A percentile compares a stretch with the other conserved stretches of the same genome.
These are phyloP conservation scores for Euclidium syriacum DNA, from an alignment of 345 rosid species.

Conservation along the genomic window DNA sequence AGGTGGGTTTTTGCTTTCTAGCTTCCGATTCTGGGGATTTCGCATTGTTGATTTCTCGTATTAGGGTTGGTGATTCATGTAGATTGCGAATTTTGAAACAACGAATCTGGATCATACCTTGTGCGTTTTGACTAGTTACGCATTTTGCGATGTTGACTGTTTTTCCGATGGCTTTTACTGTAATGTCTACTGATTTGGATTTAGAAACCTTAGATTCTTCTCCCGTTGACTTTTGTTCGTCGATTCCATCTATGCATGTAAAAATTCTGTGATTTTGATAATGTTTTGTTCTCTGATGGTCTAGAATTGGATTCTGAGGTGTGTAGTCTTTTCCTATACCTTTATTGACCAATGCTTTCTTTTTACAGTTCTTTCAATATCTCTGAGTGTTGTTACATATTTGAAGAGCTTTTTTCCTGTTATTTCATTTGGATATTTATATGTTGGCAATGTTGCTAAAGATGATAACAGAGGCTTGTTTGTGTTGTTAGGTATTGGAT, in stretches of 20 bases:
- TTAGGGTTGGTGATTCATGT: background rate
- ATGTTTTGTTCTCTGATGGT: background rate
- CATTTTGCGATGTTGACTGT: background rate
- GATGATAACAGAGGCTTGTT: constrained; percentile 17
- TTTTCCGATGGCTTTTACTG: background rate
- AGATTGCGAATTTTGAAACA: background rate
- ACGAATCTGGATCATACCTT: constrained; percentile 15
- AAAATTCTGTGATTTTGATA: constrained; percentile 10
- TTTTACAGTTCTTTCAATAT: background rate
- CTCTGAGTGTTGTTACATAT: background rate
- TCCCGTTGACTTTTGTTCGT: background rate
- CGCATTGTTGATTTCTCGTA: background rate
- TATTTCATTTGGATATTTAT: background rate
- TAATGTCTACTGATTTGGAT: constrained; percentile 20
- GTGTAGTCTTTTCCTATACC: background rate
- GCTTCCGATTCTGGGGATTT: background rate
- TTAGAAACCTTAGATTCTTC: background rate
- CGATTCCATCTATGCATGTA: background rate
- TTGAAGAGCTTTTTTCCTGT: background rate
- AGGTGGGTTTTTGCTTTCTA: constrained; percentile 38
- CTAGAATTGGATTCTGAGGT: constrained; percentile 3
- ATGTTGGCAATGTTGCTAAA: background rate
- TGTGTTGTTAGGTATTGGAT: constrained; percentile 64
- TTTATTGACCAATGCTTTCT: background rate
- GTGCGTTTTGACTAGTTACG: background rate